Evolutionary conservation across 179 eudicot species (phyloP).

Genomic region (Spergularia azorica): DNA sequence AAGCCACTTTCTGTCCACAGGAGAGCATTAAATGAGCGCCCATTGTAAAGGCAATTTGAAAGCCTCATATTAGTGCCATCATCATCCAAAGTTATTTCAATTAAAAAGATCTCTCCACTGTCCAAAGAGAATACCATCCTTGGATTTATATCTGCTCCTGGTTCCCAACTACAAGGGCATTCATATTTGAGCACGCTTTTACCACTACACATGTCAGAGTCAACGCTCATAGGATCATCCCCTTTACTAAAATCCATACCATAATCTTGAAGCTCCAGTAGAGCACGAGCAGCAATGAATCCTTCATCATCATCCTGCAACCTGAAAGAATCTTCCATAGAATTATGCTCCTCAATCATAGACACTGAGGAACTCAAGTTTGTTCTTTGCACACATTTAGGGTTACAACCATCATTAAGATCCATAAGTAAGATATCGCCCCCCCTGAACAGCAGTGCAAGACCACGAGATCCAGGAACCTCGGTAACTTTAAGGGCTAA

Average conservation of each 20-base stretch:
- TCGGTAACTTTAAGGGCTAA: constrained; percentile 75
- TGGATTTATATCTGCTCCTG: constrained; percentile 45
- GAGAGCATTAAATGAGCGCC: constrained; percentile 64
- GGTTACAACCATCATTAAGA: constrained; percentile 75
- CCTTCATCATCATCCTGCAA: constrained; percentile 86
- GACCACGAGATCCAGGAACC: constrained; percentile 78
- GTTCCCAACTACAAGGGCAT: constrained; percentile 98
- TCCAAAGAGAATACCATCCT: constrained; percentile 79
- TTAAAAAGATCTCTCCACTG: constrained; percentile 70
- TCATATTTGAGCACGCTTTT: constrained; percentile 53
- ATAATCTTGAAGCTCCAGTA: constrained; percentile 76
- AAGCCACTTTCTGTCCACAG: constrained; percentile 82
- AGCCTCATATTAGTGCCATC: constrained; percentile 60
- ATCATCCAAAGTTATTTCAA: constrained; percentile 56
- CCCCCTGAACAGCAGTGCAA: constrained; percentile 76
- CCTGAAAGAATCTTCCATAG: constrained; percentile 55
- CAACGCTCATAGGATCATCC: constrained; percentile 92
- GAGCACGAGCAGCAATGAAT: constrained; percentile 94
- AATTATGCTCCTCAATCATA: constrained; percentile 56
- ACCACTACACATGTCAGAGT: constrained; percentile 43
- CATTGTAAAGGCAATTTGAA: constrained; percentile 76
- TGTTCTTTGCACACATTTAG: constrained; percentile 64
- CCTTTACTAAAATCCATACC: constrained; percentile 57
- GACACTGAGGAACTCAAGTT: constrained; percentile 51
- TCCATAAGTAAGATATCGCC: constrained; percentile 88